These are phyloP conservation scores for Penicillium sp. DNA, from an alignment of 2,329 filamentous ascomycete genomes.

Conservation along the genomic window DNA sequence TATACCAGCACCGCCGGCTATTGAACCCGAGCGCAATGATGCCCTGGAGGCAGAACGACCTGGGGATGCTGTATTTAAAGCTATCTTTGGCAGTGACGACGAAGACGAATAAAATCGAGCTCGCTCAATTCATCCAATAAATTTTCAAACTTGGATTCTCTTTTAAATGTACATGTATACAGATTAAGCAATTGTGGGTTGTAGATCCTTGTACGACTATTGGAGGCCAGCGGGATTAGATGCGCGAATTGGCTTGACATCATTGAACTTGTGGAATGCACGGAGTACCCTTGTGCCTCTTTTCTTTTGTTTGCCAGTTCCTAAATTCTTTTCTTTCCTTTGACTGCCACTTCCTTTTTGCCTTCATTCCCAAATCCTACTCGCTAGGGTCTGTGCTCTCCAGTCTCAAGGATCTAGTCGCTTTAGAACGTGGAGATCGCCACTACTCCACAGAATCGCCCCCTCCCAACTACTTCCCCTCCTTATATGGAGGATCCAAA, in stretches of 20 bases:
- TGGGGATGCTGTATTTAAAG: constrained; percentile 78
- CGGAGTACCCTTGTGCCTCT: background rate
- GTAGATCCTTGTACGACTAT: constrained; percentile 2
- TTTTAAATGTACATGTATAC: background rate
- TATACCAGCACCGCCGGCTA: constrained; percentile 24
- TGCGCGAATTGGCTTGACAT: constrained; percentile 6
- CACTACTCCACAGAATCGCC: constrained; percentile 8
- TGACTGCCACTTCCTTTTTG: constrained; percentile 6
- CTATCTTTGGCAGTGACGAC: constrained; percentile 89
- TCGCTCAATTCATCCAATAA: background rate
- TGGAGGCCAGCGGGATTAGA: background rate
- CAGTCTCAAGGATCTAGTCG: background rate
- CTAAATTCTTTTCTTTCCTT: background rate
- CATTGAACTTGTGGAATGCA: constrained; percentile 9
- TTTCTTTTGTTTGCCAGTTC: background rate
- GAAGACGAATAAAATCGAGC: constrained; percentile 54
- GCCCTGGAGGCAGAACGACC: constrained; percentile 72
- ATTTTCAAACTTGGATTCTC: background rate
- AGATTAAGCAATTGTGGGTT: background rate
- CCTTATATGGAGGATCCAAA: constrained; percentile 29
- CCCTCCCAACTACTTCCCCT: constrained; percentile 6
- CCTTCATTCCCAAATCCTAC: constrained; percentile 1
- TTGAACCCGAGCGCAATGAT: constrained; percentile 75
- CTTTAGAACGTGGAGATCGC: constrained; percentile 5
- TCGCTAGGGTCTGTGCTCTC: constrained; percentile 3